Evolutionary conservation across 495 filamentous ascomycete genomes (phyloP), one percentile per base, ranked within the genome.

Genomic region (Aspergillus sclerotioniger): DNA sequence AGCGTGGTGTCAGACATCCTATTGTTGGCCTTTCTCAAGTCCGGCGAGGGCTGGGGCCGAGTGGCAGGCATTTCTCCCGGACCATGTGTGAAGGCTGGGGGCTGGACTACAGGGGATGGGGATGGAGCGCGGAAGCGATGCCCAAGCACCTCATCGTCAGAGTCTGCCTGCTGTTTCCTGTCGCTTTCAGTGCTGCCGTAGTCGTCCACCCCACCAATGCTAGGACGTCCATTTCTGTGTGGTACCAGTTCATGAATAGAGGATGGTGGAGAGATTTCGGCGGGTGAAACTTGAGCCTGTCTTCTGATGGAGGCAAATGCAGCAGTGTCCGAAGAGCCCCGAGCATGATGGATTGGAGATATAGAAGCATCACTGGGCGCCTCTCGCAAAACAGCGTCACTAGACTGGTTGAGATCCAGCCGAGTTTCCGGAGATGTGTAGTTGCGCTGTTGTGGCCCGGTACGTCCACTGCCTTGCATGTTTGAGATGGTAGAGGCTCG

Each of bases 1-100:
- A 97, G 78, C 15, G 92, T 97, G 5, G 84, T 86, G 55, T 83
- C 77, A 20, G 92, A 96, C 71, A 97, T 84, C 10, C 90, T 84
- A 60, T 86, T 90, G 54, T 88, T 92, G 53, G 87, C 88, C 55
- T 84, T 82, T 49, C 88, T 84, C 69, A 91, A 77, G 60, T 92
- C 88, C n/a, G 86, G 80, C 29, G 88, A 84, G 45, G 86, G 80
- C 58, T 87, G 82, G 5, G 90, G 90, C 56, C 86, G 80, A 31
- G 80, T 85, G 10, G 75, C 71, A 7, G 92, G 92, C 56, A 81
- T 79, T 49, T 85, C 81, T 31, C 86, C 82, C 32, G 88, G 84
- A 7, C 78, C 79, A 68, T 92, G 90, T 12, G 83, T 74, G 64
- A 97, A 93, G 20, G 81, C 84, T 6, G 92, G 92, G 0, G 92